phyloP scores from a whole-genome alignment of 257 asterid genomes.

The Solanum ossicruentum region DNA sequence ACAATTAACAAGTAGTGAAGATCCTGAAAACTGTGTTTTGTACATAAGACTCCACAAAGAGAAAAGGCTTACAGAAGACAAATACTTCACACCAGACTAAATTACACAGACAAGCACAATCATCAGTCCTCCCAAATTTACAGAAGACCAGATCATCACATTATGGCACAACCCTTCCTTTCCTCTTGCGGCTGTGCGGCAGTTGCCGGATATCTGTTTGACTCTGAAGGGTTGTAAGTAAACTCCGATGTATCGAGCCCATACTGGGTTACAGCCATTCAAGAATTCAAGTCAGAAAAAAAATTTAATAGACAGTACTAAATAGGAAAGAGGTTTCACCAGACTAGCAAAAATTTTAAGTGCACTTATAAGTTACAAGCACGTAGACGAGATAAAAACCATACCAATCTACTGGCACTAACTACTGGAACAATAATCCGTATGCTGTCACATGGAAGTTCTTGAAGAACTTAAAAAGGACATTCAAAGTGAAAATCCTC shows the following conservation, averaged over 20 bases:
- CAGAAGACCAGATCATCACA: slow-evolving; percentile 32
- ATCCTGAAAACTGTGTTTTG: slow-evolving; percentile 3
- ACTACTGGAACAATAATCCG: background rate
- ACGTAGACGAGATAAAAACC: background rate
- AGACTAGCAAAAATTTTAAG: background rate
- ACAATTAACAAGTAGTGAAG: background rate
- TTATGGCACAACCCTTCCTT: slow-evolving; percentile 61
- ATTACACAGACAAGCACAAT: slow-evolving; percentile 3
- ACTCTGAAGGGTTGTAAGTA: slow-evolving; percentile 81
- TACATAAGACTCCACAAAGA: slow-evolving; percentile 1
- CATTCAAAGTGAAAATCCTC: background rate
- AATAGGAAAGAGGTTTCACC: background rate
- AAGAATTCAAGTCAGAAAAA: background rate
- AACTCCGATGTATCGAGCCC: slow-evolving; percentile 97
- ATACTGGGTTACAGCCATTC: slow-evolving; percentile 35
- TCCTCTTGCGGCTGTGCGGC: slow-evolving; percentile 64
- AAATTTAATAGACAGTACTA: background rate
- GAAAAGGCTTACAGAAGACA: slow-evolving; percentile 3
- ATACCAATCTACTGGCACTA: background rate
- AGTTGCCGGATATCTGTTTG: slow-evolving; percentile 60
- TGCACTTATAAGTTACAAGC: background rate
- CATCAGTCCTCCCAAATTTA: slow-evolving; percentile 1
- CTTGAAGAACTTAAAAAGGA: background rate
- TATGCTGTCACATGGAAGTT: background rate
- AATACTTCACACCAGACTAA: slow-evolving; percentile 18